phyloP scores from a whole-genome alignment of 2,329 filamentous ascomycete species.

The Aspergillus persii region DNA sequence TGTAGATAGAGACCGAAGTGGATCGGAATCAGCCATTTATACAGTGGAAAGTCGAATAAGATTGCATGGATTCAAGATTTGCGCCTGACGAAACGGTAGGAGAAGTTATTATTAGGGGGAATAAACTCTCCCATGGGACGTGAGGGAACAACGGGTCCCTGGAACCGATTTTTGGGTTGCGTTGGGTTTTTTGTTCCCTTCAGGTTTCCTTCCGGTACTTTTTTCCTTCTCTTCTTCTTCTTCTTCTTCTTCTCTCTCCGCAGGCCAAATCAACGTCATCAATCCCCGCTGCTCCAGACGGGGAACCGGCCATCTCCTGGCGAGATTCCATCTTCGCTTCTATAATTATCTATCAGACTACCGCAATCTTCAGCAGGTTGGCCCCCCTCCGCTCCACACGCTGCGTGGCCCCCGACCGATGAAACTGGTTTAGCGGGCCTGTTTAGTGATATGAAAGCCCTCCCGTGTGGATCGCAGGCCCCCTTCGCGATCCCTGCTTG shows the following conservation, averaged over 20 bases:
- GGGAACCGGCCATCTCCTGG: too few relatives aligned
- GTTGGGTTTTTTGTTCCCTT: too few relatives aligned
- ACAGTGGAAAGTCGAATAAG: neutral
- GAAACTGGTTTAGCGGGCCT: constrained; percentile 15
- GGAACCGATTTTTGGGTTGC: neutral
- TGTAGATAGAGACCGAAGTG: constrained; percentile 12
- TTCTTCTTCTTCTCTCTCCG: too few relatives aligned
- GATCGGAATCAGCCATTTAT: constrained; percentile 9
- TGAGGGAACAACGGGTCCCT: neutral
- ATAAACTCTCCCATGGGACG: neutral
- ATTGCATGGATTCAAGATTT: neutral
- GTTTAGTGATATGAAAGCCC: constrained; percentile 9
- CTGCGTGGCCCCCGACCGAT: constrained; percentile 21
- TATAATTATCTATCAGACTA: neutral
- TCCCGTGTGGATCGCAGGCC: constrained; percentile 14
- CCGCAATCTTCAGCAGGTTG: neutral
- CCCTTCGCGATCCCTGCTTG: constrained; percentile 23
- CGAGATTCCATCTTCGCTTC: neutral
- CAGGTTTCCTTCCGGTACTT: too few relatives aligned
- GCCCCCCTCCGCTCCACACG: constrained; percentile 19
- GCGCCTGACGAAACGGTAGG: neutral
- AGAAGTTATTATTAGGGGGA: neutral
- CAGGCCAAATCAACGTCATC: too few relatives aligned
- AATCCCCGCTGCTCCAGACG: too few relatives aligned
- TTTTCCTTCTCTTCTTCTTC: too few relatives aligned